phyloP scores from a whole-genome alignment of 1,284 basidiomycete species.

The Trametes pubescens region DNA sequence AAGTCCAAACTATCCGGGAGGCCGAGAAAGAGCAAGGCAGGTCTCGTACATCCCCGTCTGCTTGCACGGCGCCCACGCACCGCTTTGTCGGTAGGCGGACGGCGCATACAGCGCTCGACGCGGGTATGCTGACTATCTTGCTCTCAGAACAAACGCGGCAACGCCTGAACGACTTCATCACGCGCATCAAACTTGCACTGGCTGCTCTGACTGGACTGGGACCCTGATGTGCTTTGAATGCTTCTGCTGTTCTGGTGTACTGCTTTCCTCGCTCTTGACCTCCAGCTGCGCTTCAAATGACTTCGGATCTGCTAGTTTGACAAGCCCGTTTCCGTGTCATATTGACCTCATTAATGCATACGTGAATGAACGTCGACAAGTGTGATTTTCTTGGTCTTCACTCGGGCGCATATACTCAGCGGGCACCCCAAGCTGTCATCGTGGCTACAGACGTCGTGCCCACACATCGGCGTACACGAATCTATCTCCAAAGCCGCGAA shows the following conservation, averaged over 20 bases:
- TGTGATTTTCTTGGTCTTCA: too few relatives aligned
- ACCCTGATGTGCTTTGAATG: slow-evolving; percentile 4
- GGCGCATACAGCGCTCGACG: slow-evolving; percentile 29
- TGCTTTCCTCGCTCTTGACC: neutral
- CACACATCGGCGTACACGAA: too few relatives aligned
- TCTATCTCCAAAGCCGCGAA: too few relatives aligned
- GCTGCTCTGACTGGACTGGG: slow-evolving; percentile 39
- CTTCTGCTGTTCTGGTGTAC: neutral
- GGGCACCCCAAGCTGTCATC: too few relatives aligned
- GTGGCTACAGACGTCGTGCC: too few relatives aligned
- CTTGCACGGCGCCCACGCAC: slow-evolving; percentile 25
- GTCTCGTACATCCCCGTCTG: slow-evolving; percentile 41
- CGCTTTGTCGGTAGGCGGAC: slow-evolving; percentile 43
- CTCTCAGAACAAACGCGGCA: slow-evolving; percentile 37
- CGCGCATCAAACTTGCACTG: slow-evolving; percentile 44
- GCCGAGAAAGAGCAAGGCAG: slow-evolving; percentile 67
- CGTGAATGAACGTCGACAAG: too few relatives aligned
- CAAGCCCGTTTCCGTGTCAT: too few relatives aligned
- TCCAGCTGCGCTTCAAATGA: neutral
- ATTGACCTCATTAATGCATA: too few relatives aligned
- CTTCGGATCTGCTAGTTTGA: too few relatives aligned
- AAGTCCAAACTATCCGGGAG: slow-evolving; percentile 53
- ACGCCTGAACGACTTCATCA: slow-evolving; percentile 42
- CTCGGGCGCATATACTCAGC: too few relatives aligned
- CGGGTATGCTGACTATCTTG: slow-evolving; percentile 8